Percentiles rank a stretch among this genome's conserved stretches.
Evolutionary conservation across 805 yeast genomes (phyloP).

Genomic region (Helenozyma baotianmanensis): DNA sequence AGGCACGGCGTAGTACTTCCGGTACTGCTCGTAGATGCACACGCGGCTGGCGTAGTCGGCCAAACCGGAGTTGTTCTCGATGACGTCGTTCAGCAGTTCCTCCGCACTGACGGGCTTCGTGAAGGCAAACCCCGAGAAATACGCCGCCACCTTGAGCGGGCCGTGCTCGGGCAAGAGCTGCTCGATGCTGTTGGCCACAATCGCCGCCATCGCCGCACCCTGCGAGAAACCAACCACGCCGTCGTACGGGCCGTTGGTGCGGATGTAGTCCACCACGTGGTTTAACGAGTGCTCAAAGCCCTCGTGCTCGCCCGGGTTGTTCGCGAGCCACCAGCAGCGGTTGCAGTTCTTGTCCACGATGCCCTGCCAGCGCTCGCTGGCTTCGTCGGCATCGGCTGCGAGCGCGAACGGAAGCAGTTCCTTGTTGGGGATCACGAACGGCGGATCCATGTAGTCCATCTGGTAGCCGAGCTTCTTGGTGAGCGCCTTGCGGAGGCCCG

Average conservation of each 20-base stretch:
- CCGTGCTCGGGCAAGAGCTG: constrained; percentile 21
- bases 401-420: constrained; percentile 28
- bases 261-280: constrained; percentile 24
- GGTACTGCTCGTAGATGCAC: constrained; percentile 16
- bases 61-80: constrained; percentile 17
- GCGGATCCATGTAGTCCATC: constrained; percentile 34
- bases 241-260: constrained; percentile 36
- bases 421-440: constrained; percentile 18
- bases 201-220: constrained; percentile 38
- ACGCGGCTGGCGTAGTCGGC: constrained; percentile 19
- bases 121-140: constrained; percentile 35
- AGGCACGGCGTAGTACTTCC: constrained; percentile 15
- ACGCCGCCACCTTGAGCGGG: constrained; percentile 23
- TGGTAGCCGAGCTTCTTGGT: constrained; percentile 23
- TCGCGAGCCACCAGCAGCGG: constrained; percentile 36
- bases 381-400: constrained; percentile 23
- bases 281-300: constrained; percentile 28
- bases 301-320: constrained; percentile 15
- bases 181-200: constrained; percentile 22
- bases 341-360: constrained; percentile 25
- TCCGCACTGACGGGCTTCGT: constrained; percentile 20
- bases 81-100: constrained; percentile 17
- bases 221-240: constrained; percentile 42
- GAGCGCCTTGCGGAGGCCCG: constrained; percentile 27
- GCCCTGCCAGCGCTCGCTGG: constrained; percentile 25